A percentile compares a stretch with the other conserved stretches of the same genome.
Evolutionary conservation across 163 green algal species (phyloP).

Genomic region (Chlamydomonas reinhardtii): DNA sequence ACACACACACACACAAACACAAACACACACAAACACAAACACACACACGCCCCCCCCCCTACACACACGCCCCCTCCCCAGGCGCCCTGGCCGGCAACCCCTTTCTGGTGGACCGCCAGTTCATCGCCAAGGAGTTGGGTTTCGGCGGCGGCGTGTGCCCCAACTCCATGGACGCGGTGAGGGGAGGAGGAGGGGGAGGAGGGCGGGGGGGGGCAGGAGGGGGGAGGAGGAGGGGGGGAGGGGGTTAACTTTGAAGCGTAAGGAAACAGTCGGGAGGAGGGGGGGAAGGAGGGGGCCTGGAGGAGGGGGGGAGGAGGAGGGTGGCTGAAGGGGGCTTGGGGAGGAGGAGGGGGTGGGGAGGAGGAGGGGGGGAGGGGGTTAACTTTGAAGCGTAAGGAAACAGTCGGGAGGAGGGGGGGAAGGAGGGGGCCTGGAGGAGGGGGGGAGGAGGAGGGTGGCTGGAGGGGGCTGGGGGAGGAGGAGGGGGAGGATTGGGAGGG

Average conservation of each 20-base stretch:
- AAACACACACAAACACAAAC: no score
- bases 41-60: neutral
- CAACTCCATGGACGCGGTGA: conserved; percentile 99
- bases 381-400: neutral
- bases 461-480: no score
- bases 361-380: no score
- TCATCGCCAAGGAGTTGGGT: conserved; percentile 90
- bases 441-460: neutral
- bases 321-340: no score
- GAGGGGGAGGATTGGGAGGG: neutral
- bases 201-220: neutral
- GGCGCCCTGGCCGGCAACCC: conserved; percentile 97
- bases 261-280: no score
- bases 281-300: neutral
- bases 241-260: neutral
- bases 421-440: conserved; percentile 50
- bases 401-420: no score
- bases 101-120: conserved; percentile 95
- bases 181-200: neutral
- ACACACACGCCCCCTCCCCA: neutral
- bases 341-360: neutral
- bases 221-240: no score
- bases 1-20: no score
- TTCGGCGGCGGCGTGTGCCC: conserved; percentile 91
- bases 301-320: conserved; percentile 34